phyloP scores from a whole-genome alignment of 1,139 yeast genomes.

The Scheffersomyces lignicola region DNA sequence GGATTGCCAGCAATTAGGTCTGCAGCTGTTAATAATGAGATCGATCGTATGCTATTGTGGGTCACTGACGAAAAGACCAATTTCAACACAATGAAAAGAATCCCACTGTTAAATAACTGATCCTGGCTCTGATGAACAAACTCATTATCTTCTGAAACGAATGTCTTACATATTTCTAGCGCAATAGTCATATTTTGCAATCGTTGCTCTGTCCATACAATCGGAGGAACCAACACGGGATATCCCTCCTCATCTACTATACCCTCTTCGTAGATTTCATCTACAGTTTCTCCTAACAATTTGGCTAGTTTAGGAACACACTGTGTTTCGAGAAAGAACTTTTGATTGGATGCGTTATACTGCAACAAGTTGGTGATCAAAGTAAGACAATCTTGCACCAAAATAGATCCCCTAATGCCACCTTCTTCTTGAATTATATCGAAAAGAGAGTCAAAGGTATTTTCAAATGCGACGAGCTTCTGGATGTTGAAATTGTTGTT shows the following conservation, averaged over 20 bases:
- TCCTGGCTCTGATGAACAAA: slow-evolving; percentile 62
- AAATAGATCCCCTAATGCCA: slow-evolving; percentile 84
- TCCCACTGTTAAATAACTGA: slow-evolving; percentile 59
- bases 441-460: slow-evolving; percentile 81
- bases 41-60: slow-evolving; percentile 61
- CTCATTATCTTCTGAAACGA: slow-evolving; percentile 76
- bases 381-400: slow-evolving; percentile 86
- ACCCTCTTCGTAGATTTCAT: slow-evolving; percentile 33
- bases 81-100: slow-evolving; percentile 64
- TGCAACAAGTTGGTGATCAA: slow-evolving; percentile 70
- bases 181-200: slow-evolving; percentile 63
- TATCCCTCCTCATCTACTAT: slow-evolving; percentile 16
- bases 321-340: slow-evolving; percentile 81
- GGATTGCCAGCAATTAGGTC: slow-evolving; percentile 69
- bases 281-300: slow-evolving; percentile 62
- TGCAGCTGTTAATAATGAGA: slow-evolving; percentile 73
- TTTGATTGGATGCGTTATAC: slow-evolving; percentile 90
- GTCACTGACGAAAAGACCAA: slow-evolving; percentile 67
- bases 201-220: slow-evolving; percentile 75
- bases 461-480: slow-evolving; percentile 91
- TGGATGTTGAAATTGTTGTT: slow-evolving; percentile 85
- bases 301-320: slow-evolving; percentile 65
- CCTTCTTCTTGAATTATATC: slow-evolving; percentile 83
- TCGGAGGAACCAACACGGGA: slow-evolving; percentile 26
- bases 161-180: slow-evolving; percentile 70